A percentile compares a stretch with the other conserved stretches of the same genome.
phyloP scores from a whole-genome alignment of 208 protist species.

The Novymonas esmeraldas region DNA sequence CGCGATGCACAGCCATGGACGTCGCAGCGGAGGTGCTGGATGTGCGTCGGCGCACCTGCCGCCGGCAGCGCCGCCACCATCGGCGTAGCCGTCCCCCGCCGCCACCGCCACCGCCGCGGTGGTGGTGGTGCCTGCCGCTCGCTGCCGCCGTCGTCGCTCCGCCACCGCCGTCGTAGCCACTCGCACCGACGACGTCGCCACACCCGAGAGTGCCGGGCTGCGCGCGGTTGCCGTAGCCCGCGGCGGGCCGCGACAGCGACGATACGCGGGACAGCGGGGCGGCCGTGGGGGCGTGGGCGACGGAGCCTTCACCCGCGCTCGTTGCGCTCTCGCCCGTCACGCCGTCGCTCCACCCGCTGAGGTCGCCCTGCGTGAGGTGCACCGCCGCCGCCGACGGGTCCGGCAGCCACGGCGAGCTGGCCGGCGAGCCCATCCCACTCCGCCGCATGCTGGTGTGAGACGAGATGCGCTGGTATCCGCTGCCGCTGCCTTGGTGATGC shows the following conservation, averaged over 20 bases:
- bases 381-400: neutral
- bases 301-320: neutral
- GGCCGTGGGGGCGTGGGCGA: neutral
- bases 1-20: neutral
- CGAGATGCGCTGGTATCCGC: neutral
- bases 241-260: slow-evolving; percentile 4
- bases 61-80: slow-evolving; percentile 16
- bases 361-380: slow-evolving; percentile 2
- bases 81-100: slow-evolving; percentile 5
- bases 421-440: slow-evolving; percentile 15
- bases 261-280: slow-evolving; percentile 26
- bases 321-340: neutral
- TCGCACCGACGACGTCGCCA: neutral
- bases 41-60: slow-evolving; percentile 15
- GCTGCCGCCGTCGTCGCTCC: too few relatives aligned
- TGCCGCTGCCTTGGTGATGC: slow-evolving; percentile 9
- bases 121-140: neutral
- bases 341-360: neutral
- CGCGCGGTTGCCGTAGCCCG: neutral
- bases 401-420: slow-evolving; percentile 18
- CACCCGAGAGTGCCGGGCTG: neutral
- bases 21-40: neutral
- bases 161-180: too few relatives aligned
- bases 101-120: neutral
- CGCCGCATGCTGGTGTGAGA: slow-evolving; percentile 11